These are phyloP conservation scores for Umbelopsis ramanniana DNA, from an alignment of 192 early-diverging fungal species.

Conservation along the genomic window DNA sequence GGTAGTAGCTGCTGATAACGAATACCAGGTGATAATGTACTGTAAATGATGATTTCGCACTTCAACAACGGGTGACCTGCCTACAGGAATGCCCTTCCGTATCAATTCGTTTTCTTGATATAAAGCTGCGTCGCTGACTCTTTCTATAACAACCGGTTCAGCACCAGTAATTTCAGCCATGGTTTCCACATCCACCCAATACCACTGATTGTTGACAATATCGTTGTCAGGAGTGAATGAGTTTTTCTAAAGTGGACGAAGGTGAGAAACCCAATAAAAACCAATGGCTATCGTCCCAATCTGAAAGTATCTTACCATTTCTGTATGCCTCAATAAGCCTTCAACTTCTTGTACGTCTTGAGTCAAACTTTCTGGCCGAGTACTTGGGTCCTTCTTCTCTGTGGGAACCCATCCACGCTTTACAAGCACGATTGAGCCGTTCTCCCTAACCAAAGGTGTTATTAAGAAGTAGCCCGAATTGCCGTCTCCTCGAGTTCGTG, in stretches of 20 bases:
- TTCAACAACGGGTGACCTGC: slow-evolving; percentile 70
- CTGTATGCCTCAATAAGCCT: slow-evolving; percentile 66
- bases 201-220: slow-evolving; percentile 80
- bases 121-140: slow-evolving; percentile 55
- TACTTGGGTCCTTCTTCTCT: slow-evolving; percentile 61
- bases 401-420: slow-evolving; percentile 90
- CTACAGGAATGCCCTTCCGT: slow-evolving; percentile 71
- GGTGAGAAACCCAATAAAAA: slow-evolving; percentile 22
- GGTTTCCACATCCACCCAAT: slow-evolving; percentile 72
- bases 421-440: slow-evolving; percentile 76
- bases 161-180: slow-evolving; percentile 73
- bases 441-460: slow-evolving; percentile 74
- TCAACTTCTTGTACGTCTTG: slow-evolving; percentile 64
- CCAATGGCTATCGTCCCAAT: neutral
- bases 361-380: slow-evolving; percentile 51
- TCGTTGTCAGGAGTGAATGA: slow-evolving; percentile 63
- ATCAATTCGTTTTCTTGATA: slow-evolving; percentile 52
- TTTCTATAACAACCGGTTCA: slow-evolving; percentile 78
- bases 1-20: slow-evolving; percentile 66
- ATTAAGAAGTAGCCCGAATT: slow-evolving; percentile 74
- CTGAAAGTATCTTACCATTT: slow-evolving; percentile 46
- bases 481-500: slow-evolving; percentile 66
- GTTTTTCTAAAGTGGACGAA: slow-evolving; percentile 47
- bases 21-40: slow-evolving; percentile 89
- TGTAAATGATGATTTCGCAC: slow-evolving; percentile 86